A percentile compares a stretch with the other conserved stretches of the same genome.
phyloP scores from a whole-genome alignment of 345 rosid species.

The Eucalyptus sp. region DNA sequence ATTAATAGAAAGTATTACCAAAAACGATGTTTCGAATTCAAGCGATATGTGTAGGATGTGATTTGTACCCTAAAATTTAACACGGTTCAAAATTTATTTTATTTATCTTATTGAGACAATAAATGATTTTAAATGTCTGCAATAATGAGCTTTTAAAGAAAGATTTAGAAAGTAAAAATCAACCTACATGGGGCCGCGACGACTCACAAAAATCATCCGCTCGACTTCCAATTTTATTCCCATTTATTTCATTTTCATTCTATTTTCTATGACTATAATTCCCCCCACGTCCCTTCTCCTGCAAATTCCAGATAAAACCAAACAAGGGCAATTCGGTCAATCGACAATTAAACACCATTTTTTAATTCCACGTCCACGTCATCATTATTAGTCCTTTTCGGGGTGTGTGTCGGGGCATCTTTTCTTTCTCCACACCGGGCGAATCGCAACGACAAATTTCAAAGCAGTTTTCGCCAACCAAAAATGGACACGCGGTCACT shows the following conservation, averaged over 20 bases:
- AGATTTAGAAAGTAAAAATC: not conserved
- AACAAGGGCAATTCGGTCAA: not conserved
- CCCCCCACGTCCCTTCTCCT: not conserved
- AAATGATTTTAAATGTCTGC: not conserved
- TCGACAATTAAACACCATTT: not conserved
- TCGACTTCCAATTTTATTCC: not conserved
- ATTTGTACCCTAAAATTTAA: too few species aligned
- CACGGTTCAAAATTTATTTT: too few species aligned
- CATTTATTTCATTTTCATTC: not conserved
- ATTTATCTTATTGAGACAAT: not conserved
- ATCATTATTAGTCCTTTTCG: not conserved
- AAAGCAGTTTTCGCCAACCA: not conserved
- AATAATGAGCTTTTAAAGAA: not conserved
- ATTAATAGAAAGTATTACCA: too few species aligned
- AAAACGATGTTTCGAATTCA: accelerated
- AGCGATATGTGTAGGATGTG: accelerated
- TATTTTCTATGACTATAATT: not conserved
- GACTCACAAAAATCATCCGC: not conserved
- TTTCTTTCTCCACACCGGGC: not conserved
- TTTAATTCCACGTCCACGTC: not conserved
- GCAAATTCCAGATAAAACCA: not conserved
- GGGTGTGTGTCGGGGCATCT: not conserved
- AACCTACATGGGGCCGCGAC: not conserved
- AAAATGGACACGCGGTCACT: not conserved
- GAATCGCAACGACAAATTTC: not conserved